Base-by-base conservation (phyloP, 2,329 filamentous ascomycete genomes). In the Fusarium sp. region DNA sequence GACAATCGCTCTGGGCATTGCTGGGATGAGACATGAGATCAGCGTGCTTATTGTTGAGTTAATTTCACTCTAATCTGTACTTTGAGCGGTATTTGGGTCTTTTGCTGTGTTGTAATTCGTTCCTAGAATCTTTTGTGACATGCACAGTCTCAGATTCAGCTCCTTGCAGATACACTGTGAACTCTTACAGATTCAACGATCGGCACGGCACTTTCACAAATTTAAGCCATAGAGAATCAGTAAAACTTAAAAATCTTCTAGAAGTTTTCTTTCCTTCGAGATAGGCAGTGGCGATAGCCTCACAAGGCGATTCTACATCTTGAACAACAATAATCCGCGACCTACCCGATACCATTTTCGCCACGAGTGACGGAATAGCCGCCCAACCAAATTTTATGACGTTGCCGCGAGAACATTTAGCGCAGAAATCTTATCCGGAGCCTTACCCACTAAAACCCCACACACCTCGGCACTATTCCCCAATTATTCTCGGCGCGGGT, bases 401-500 rank as follows among this genome's bases (percentile, higher is more conserved):
- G 66, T 69, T 48, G n/a, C 24, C 33, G 20, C n/a, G 57, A 68
- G 66, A 42, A 22, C 26, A 44, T 66, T 60, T 47, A 24, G 48
- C 14, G 52, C 33, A 20, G 51, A 68, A 64, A 41, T 63, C 56
- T 69, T 63, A 55, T 56, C 33, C 42, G 36, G 28, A 18, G 49
- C 15, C 33, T 48, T 69, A 52, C 26, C 66, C 66, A 69, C 66
- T 55, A 33, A 54, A 28, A 38, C 26, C 15, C 51, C 51, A 55
- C 48, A 48, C 56, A 69, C 57, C 64, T 69, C 66, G 66, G 66
- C 65, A 49, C 31, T 69, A 69, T 69, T 69, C 65, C 57, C 66
- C 66, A 63, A 69, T 69, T 69, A 52, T 69, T 69, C 65, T 69
- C 48, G 64, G 56, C n/a, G 48, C 35, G 38, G 28, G 59, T 69